Base-by-base conservation (phyloP, 208 protist genomes). In the Borovskyia barvae region DNA sequence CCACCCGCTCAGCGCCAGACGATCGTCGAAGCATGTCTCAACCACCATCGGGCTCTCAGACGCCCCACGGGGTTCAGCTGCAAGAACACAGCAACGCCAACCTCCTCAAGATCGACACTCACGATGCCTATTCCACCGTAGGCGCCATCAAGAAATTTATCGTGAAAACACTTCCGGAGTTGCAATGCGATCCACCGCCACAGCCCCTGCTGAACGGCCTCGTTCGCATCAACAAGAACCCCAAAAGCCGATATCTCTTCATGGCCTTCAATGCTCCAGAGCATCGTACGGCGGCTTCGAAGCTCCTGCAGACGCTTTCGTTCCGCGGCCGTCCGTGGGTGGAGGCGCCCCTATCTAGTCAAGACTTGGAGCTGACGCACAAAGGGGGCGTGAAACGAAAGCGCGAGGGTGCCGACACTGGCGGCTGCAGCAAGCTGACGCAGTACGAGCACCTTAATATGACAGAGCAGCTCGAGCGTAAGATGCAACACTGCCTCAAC, bases 61-160 rank as follows among this genome's bases (percentile, higher is more conserved):
- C 71, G 32, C 37, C 26, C 28, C 51, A 39, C 14, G 24, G 45
- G 2, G 65, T 78, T 17, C 39, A 53, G 37, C 79, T 93, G 41
- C 80, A 75, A 17, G 56, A 83, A 55, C 85, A 94, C 70, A 90
- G 78, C 68, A 96, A 96, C 46, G 76, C 78, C 32, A 85, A 93
- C 49, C 70, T 96, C 2, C 68, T 96, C 12, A 96, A 96, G 66
- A 87, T 94, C 4, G 80, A 96, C 72, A 93, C 85, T 5, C 72
- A 85, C 56, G 87, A 96, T 56, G 74, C 56, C 14, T 94, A 91
- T 67, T 85, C 81, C 30, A 96, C 90, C 20, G 76, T 79, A 5
- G 59, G 68, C 1, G 64, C 78, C 6, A 67, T 96, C 41, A 89
- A 87, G 54, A 91, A 89, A 62, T 52, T 76, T 28, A 93, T 94